These are phyloP conservation scores for Citrus medica DNA, from an alignment of 345 rosid genomes.

Conservation along the genomic window DNA sequence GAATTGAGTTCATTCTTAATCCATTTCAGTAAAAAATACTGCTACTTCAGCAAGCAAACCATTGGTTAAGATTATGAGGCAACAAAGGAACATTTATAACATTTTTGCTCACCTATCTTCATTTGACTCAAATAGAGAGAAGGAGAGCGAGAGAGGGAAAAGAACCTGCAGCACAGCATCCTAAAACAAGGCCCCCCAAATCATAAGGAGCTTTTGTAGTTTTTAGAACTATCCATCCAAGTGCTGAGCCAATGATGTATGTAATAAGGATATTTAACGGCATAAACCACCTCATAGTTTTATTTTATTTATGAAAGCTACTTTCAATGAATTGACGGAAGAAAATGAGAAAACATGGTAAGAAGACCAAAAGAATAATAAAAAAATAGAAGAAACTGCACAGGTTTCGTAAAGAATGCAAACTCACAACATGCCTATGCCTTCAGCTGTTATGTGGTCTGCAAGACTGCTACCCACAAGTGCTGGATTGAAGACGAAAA, in stretches of 20 bases:
- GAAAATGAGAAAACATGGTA: not conserved
- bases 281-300: constrained; percentile 17
- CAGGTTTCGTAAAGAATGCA: not conserved
- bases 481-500: constrained; percentile 16
- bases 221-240: constrained; percentile 12
- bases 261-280: constrained; percentile 10
- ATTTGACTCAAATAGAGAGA: not conserved
- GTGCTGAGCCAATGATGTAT: constrained; percentile 3
- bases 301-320: not conserved
- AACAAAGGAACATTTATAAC: not conserved
- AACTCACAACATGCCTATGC: constrained; percentile 12
- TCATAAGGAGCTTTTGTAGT: not conserved
- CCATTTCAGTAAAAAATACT: not conserved
- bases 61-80: not conserved
- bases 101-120: not conserved
- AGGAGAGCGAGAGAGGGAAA: not conserved
- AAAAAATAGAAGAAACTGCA: not conserved
- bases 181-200: constrained; percentile 10
- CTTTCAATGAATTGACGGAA: not conserved
- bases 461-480: constrained; percentile 10
- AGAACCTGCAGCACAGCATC: constrained; percentile 16
- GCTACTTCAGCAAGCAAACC: not conserved
- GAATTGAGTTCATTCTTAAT: not conserved
- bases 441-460: not conserved
- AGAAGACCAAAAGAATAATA: not conserved